These are phyloP conservation scores for Citrus sp. DNA, from an alignment of 345 rosid species.

Conservation along the genomic window DNA sequence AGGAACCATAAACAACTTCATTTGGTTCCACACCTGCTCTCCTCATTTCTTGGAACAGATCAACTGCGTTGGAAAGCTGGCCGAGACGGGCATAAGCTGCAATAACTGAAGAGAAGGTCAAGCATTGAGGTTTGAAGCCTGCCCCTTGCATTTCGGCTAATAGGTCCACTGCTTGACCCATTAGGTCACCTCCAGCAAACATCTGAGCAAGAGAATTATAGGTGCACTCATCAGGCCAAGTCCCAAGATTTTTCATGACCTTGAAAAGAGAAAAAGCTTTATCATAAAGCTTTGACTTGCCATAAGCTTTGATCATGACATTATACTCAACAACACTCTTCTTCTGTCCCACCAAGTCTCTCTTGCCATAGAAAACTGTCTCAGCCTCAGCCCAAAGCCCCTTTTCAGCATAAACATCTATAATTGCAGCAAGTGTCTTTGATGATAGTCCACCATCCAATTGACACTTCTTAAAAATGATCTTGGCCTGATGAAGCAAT, in stretches of 20 bases:
- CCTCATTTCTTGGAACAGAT: constrained; percentile 49
- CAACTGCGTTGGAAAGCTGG: constrained; percentile 58
- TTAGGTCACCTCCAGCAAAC: constrained; percentile 71
- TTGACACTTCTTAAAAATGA: constrained; percentile 45
- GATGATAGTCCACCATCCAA: constrained; percentile 47
- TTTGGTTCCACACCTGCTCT: constrained; percentile 67
- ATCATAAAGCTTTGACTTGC: constrained; percentile 75
- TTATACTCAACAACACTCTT: constrained; percentile 70
- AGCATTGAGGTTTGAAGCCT: constrained; percentile 61
- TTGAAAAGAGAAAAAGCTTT: constrained; percentile 76
- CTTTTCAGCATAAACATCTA: constrained; percentile 77
- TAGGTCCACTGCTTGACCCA: constrained; percentile 60
- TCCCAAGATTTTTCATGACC: constrained; percentile 78
- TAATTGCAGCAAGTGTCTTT: constrained; percentile 57
- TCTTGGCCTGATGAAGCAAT: constrained; percentile 42
- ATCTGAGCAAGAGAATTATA: constrained; percentile 81
- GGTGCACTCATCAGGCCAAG: constrained; percentile 88
- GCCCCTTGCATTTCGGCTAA: constrained; percentile 66
- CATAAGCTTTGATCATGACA: constrained; percentile 90
- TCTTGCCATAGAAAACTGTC: constrained; percentile 54
- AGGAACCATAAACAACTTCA: constrained; percentile 75
- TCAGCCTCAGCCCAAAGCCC: constrained; percentile 87
- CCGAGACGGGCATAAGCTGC: constrained; percentile 73
- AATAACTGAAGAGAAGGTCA: constrained; percentile 66
- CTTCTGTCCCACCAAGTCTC: constrained; percentile 38